Evolutionary conservation across 2,329 filamentous ascomycete species (phyloP), one percentile per base, ranked within the genome.

Genomic region (Xylariales sp.): DNA sequence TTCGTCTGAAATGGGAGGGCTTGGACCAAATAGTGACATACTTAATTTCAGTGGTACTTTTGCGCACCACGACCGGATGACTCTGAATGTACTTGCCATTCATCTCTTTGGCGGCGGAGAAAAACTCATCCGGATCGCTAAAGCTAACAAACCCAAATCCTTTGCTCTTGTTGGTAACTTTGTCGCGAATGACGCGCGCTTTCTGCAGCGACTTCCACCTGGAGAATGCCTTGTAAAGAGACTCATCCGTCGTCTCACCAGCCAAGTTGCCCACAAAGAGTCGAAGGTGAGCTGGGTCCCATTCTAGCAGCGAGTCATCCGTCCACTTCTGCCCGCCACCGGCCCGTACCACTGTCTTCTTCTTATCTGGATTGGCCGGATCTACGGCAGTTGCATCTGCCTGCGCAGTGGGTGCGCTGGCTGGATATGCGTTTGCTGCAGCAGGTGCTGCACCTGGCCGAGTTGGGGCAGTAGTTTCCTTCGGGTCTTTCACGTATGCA

Each of bases 11-110:
- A n/a, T n/a, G n/a, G n/a, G n/a, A n/a, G n/a, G n/a, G n/a, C n/a
- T n/a, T n/a, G n/a, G n/a, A n/a, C n/a, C n/a, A n/a, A n/a, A n/a
- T n/a, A n/a, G 21, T 7, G 14, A 42, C 40, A 16, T 37, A 40
- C 57, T 87, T 88, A 61, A 98, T 88, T 61, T 97, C 90, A 5
- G 91, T 95, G 50, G 84, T 95, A 48, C 87, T 88, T 60, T 93
- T 87, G 61, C 86, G 83, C 49, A 97, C 77, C 18, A 87, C 70
- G 19, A 96, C 87, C 0, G 93, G 93, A 62, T 97, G 93, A 60
- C 89, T 96, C 54, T 95, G 91, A 57, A 98, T 97, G 65, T 98
- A 98, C 67, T 98, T 97, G 52, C 90, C 90, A 55, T 96, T 87
- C 93, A 97, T 97, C 67, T 97, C 91, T 66, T 93, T 89, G 53